These are phyloP conservation scores for Alloteropsis semialata DNA, from an alignment of 176 grass and related monocot genomes.

Conservation along the genomic window DNA sequence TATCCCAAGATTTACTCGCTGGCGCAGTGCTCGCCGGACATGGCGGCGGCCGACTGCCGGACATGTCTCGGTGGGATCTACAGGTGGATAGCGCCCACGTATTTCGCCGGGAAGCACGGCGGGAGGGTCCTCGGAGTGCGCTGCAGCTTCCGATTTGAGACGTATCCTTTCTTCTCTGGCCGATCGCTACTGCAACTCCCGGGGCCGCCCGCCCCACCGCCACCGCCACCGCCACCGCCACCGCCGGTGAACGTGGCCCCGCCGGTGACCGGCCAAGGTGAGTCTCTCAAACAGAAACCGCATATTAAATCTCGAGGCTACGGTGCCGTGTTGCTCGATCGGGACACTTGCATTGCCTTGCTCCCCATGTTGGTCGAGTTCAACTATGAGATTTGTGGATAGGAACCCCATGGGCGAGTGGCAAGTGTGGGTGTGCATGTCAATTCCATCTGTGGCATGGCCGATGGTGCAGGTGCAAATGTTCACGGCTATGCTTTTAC, in stretches of 20 bases:
- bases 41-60: constrained; percentile 31
- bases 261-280: background rate
- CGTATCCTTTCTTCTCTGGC: constrained; percentile 37
- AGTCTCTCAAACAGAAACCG: background rate
- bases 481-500: no score
- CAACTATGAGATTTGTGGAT: no score
- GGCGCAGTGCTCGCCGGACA: constrained; percentile 55
- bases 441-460: no score
- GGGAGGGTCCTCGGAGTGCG: constrained; percentile 38
- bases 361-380: no score
- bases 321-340: background rate
- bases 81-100: background rate
- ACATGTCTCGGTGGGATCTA: constrained; percentile 39
- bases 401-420: no score
- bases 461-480: no score
- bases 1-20: constrained; percentile 37
- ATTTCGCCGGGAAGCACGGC: constrained; percentile 28
- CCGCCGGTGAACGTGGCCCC: background rate
- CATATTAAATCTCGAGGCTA: no score
- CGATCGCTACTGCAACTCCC: constrained; percentile 11
- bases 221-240: no score
- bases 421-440: no score
- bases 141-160: constrained; percentile 55
- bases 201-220: background rate
- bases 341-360: no score